Base-by-base conservation (phyloP, 176 grass and related monocot genomes). In the Metroxylon sagu region DNA sequence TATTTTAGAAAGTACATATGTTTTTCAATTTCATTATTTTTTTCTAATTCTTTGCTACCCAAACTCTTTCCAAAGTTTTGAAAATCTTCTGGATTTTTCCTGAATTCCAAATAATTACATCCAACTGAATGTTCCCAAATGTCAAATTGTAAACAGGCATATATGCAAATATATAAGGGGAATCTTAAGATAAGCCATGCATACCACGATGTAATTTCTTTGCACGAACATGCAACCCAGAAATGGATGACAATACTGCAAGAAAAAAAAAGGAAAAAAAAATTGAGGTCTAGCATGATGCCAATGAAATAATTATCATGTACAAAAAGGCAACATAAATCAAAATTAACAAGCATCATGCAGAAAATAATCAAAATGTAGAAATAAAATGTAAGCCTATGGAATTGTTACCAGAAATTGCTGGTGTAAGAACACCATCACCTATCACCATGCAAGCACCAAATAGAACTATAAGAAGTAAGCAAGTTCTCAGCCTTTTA, bases 381-480 rank as follows among this genome's bases (percentile, higher is more conserved):
- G 6, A 60, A 25, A 49, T 23, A 43, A 43, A 43, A 2, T 43
- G 10, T 10, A 43, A 43, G 12, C 12, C 35, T 43, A 52, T 29
- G 62, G 54, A 56, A 61, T 60, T 35, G 35, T 57, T 71, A 91
- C 92, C 92, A 71, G 92, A 97, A 59, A 97, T 97, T 77, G 87
- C 92, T 50, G 93, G 93, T 57, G 93, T 98, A 66, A 98, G 81
- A 70, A 98, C 60, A 52, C 93, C 93, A 68, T 98, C 88, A 67
- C 93, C 87, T 48, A 98, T 92, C 23, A 98, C 76, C 93, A 98
- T 92, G 76, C 93, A 88, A 59, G 93, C 84, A 1, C 84, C 87
- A 71, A 89, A 98, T 0, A 98, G 70, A 73, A 98, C 88, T 63
- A 88, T 59, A 19, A 98, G 73, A 61, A 98, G 84, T 59, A 98